Evolutionary conservation across 129 eudicot genomes (phyloP), one percentile per base, ranked within the genome.

Genomic region (Dittrichia graveolens): DNA sequence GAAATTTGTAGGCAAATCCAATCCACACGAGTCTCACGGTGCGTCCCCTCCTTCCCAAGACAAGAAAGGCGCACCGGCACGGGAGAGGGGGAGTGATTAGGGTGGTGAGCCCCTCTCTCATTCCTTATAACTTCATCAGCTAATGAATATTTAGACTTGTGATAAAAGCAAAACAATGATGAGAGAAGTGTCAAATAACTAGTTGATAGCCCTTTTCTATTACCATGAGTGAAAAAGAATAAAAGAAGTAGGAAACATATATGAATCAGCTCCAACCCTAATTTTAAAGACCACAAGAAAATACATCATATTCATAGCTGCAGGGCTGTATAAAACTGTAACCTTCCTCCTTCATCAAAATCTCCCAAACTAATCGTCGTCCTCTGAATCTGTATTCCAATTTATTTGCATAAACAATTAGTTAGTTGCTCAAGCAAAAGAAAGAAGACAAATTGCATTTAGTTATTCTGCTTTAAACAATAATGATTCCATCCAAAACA

Each of bases 381-480:
- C 97, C 3, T 90, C 95, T 3, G 97, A 92, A 86, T 92, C 96
- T 92, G 93, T 69, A 50, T 35, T 68, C 31, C 56, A 71, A 34
- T 9, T 44, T 24, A 49, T 61, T 61, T 8, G 16, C 14, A 61
- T 53, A 15, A 58, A 42, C 0, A 35, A 15, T 64, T 64, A 74
- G 75, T 45, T 4, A 57, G 12, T 71, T 13, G 18, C 16, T 46
- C 52, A n/a, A n/a, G n/a, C n/a, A n/a, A n/a, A n/a, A n/a, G n/a
- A n/a, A n/a, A n/a, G n/a, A n/a, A n/a, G n/a, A n/a, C n/a, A n/a
- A n/a, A n/a, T n/a, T n/a, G n/a, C n/a, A n/a, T n/a, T 24, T 24
- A 24, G 1, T 24, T 24, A 24, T 24, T 24, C 31, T 24, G 31
- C 31, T 24, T 24, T 24, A 24, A 24, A 24, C 31, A 24, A 24